Evolutionary conservation across 2,329 filamentous ascomycete genomes (phyloP).

Genomic region (Didymella segeticola): DNA sequence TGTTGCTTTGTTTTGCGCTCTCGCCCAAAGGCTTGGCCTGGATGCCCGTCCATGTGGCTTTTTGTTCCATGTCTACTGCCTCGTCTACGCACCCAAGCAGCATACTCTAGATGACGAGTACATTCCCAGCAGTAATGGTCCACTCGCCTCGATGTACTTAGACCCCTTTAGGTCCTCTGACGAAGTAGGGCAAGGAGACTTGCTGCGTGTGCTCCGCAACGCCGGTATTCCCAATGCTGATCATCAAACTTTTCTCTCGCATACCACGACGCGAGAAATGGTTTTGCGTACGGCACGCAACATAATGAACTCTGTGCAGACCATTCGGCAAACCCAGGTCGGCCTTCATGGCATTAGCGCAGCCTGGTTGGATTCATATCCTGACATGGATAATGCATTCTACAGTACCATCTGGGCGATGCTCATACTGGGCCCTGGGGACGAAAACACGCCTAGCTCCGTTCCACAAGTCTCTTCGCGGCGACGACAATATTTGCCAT

Average conservation of each 20-base stretch:
- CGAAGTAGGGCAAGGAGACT: slow-evolving; percentile 67
- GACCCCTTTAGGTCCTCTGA: slow-evolving; percentile 77
- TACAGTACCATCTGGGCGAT: slow-evolving; percentile 78
- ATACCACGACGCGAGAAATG: slow-evolving; percentile 70
- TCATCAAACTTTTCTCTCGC: slow-evolving; percentile 64
- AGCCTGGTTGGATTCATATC: slow-evolving; percentile 37
- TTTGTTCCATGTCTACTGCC: slow-evolving; percentile 83
- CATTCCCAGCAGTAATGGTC: slow-evolving; percentile 36
- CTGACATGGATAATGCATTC: slow-evolving; percentile 65
- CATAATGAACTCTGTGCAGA: slow-evolving; percentile 74
- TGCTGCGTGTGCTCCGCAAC: slow-evolving; percentile 67
- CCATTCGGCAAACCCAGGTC: slow-evolving; percentile 46
- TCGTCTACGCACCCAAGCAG: slow-evolving; percentile 69
- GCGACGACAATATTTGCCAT: slow-evolving; percentile 66
- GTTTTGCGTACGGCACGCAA: slow-evolving; percentile 80
- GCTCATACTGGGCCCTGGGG: slow-evolving; percentile 49
- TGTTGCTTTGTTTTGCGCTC: slow-evolving; percentile 81
- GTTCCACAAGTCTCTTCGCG: slow-evolving; percentile 36
- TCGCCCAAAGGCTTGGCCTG: slow-evolving; percentile 77
- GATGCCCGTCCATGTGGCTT: slow-evolving; percentile 80
- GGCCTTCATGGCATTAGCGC: slow-evolving; percentile 29
- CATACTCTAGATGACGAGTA: slow-evolving; percentile 58
- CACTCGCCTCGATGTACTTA: slow-evolving; percentile 71
- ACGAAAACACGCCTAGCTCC: slow-evolving; percentile 30
- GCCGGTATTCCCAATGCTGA: slow-evolving; percentile 53